Evolutionary conservation across 495 filamentous ascomycete genomes (phyloP).

Genomic region (Trichoderma reesei): DNA sequence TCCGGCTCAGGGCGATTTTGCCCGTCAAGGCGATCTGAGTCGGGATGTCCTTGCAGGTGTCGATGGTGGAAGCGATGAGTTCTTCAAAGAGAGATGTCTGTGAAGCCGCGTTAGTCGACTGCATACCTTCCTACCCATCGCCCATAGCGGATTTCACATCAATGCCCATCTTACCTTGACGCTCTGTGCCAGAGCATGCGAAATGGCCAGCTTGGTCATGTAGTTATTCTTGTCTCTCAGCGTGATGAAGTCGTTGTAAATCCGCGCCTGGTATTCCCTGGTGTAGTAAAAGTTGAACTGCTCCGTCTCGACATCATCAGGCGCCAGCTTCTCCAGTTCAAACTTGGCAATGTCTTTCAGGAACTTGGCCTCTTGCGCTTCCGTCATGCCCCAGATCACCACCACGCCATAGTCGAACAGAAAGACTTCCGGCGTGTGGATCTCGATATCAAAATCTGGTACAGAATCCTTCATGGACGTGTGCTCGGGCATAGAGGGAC

Average conservation of each 20-base stretch:
- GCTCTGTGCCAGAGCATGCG: conserved; percentile 86
- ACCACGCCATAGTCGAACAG: conserved; percentile 97
- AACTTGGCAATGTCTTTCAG: conserved; percentile 94
- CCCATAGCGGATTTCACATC: conserved; percentile 3
- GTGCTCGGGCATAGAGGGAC: conserved; percentile 17
- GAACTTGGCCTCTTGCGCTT: conserved; percentile 74
- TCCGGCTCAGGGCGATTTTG: conserved; percentile 71
- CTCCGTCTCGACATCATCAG: conserved; percentile 86
- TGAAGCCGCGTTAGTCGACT: conserved; percentile 11
- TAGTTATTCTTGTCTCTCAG: conserved; percentile 86
- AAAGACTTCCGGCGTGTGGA: conserved; percentile 89
- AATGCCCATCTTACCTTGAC: conserved; percentile 67
- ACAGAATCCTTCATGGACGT: conserved; percentile 23
- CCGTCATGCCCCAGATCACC: conserved; percentile 98
- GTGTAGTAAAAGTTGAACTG: conserved; percentile 99
- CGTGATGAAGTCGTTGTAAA: conserved; percentile 98
- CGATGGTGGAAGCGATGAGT: conserved; percentile 85
- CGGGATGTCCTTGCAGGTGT: conserved; percentile 80
- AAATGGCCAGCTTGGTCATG: conserved; percentile 96
- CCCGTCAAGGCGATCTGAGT: conserved; percentile 84
- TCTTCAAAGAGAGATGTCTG: conserved; percentile 97
- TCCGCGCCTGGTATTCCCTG: conserved; percentile 88
- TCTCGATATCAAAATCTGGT: conserved; percentile 57
- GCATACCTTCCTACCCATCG: background rate
- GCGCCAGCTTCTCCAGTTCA: conserved; percentile 76